These are phyloP conservation scores for Solanum clarkiae DNA, from an alignment of 257 asterid species.

Conservation along the genomic window DNA sequence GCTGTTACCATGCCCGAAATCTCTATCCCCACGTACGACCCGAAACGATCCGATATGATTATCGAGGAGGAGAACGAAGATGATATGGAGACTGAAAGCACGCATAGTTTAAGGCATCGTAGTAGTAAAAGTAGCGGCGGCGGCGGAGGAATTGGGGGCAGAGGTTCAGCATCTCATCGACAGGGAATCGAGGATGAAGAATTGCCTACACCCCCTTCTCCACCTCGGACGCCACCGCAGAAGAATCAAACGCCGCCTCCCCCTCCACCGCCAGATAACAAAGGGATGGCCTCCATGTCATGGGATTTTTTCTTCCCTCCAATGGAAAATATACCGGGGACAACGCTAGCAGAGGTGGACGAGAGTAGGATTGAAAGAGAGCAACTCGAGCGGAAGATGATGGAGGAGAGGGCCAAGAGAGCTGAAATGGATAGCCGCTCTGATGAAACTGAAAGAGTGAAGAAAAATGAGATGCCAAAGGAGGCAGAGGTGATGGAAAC, in stretches of 20 bases:
- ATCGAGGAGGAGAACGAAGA: slow-evolving; percentile 70
- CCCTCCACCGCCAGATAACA: slow-evolving; percentile 32
- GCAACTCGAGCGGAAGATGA: slow-evolving; percentile 44
- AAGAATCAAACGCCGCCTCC: slow-evolving; percentile 9
- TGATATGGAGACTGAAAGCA: slow-evolving; percentile 36
- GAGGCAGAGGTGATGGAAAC: slow-evolving; percentile 33
- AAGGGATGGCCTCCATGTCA: slow-evolving; percentile 5
- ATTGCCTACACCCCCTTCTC: slow-evolving; percentile 18
- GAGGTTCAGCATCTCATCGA: slow-evolving; percentile 3
- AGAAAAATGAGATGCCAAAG: slow-evolving; percentile 27
- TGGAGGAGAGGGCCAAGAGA: slow-evolving; percentile 37
- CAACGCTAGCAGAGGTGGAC: slow-evolving; percentile 55
- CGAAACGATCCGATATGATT: slow-evolving; percentile 46
- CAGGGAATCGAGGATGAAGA: slow-evolving; percentile 41
- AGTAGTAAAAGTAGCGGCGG: slow-evolving; percentile 33
- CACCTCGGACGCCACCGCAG: neutral
- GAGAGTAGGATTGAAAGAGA: slow-evolving; percentile 41
- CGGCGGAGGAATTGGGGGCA: slow-evolving; percentile 21
- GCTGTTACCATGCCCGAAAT: slow-evolving; percentile 82
- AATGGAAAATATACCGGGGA: slow-evolving; percentile 45
- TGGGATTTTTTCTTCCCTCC: slow-evolving; percentile 67
- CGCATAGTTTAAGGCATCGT: slow-evolving; percentile 49
- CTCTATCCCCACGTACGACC: slow-evolving; percentile 26
- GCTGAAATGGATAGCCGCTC: slow-evolving; percentile 19
- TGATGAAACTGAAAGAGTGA: slow-evolving; percentile 9